phyloP scores from a whole-genome alignment of 2,329 filamentous ascomycete genomes.

The Sporothrix brasiliensis region DNA sequence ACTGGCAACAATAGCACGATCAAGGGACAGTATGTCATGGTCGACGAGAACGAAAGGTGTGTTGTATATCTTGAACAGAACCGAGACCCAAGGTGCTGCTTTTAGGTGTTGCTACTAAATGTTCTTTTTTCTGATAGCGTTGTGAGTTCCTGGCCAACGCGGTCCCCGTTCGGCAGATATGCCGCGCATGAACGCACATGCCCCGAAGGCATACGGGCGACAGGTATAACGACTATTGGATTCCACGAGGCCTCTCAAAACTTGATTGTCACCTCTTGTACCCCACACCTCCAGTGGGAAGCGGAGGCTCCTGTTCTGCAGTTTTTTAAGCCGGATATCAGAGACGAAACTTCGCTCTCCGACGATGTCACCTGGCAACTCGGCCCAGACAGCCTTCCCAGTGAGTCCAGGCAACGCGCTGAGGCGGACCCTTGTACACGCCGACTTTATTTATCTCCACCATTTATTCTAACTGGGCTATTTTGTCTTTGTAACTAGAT shows the following conservation, averaged over 20 bases:
- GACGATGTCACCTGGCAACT: slow-evolving; percentile 27
- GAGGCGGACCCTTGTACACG: neutral
- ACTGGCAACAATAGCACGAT: slow-evolving; percentile 35
- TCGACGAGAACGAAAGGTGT: slow-evolving; percentile 50
- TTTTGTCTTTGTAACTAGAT: neutral
- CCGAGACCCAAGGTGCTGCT: neutral
- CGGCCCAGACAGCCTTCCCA: slow-evolving; percentile 8
- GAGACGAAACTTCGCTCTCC: slow-evolving; percentile 39
- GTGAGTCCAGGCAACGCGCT: neutral
- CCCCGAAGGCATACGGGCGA: slow-evolving; percentile 26
- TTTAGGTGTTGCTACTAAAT: neutral
- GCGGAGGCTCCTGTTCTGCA: slow-evolving; percentile 33
- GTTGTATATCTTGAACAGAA: slow-evolving; percentile 29
- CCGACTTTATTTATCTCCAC: neutral
- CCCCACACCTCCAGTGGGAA: neutral
- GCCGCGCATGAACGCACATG: slow-evolving; percentile 5
- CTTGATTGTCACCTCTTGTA: slow-evolving; percentile 48
- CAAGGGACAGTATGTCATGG: slow-evolving; percentile 49
- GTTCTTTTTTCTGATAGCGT: neutral
- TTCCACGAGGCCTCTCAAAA: slow-evolving; percentile 50
- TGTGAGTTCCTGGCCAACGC: neutral
- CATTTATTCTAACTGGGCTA: neutral
- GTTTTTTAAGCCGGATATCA: slow-evolving; percentile 23
- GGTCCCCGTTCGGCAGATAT: neutral
- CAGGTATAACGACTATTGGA: slow-evolving; percentile 52